Evolutionary conservation across 768 basidiomycete genomes (phyloP), one percentile per base, ranked within the genome.

Genomic region (Lentinula detonsa): DNA sequence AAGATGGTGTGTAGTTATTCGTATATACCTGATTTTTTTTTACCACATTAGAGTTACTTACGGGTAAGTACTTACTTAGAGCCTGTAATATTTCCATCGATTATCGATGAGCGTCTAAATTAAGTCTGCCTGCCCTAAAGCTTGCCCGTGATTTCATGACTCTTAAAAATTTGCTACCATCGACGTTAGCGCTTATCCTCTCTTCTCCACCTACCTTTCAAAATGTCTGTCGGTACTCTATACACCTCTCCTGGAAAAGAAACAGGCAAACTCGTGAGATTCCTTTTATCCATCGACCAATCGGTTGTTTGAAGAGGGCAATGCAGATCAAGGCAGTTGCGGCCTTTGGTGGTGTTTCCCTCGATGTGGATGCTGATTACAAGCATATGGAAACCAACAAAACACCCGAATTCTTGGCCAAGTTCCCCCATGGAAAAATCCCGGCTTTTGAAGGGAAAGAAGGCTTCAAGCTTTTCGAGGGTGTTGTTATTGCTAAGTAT

Each of bases 351-450:
- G 86, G 84, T 40, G 67, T 90, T 63, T 78, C 83, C 52, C 64
- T 91, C 60, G 81, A 85, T 61, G 62, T 79, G 4, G 37, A 34
- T 56, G 81, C 83, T 15, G 68, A 65, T 59, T 90, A 89, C 71
- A 78, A 76, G 59, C 86, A 88, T 71, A 75, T 72, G 62, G 79
- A 85, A 66, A 81, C 83, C 69, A 91, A 91, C 79, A 83, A 82
- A 70, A 84, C 82, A 68, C 81, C 87, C 0, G 87, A 85, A 35
- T 92, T 86, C 73, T 70, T 84, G 51, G 70, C 76, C 62, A 62
- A 94, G 74, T 95, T 92, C 74, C 85, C 88, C 54, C 81, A 80
- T 61, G 88, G 90, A 60, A 93, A 93, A 79, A 84, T 96, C 66
- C 96, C 97, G 31, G 87, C 89, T 40, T 82, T 89, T 57, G 92